These are phyloP conservation scores for Mentha longifolia DNA, from an alignment of 257 asterid species.

Conservation along the genomic window DNA sequence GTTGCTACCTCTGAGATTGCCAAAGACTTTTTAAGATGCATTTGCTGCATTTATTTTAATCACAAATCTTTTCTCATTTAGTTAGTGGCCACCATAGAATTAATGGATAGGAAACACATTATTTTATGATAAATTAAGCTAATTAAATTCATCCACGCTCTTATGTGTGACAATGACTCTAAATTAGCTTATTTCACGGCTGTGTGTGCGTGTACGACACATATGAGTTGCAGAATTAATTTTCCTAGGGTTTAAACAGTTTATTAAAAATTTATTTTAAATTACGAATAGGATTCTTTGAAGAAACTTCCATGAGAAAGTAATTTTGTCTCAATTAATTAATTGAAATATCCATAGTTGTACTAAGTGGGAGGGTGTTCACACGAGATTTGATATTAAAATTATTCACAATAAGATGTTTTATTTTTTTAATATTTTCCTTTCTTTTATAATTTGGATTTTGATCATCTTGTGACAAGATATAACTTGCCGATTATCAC, in stretches of 20 bases:
- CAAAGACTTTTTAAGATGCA: constrained; percentile 31
- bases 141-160: constrained; percentile 34
- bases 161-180: constrained; percentile 36
- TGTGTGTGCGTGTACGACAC: constrained; percentile 32
- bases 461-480: not conserved
- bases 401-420: too few species aligned
- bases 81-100: constrained; percentile 44
- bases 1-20: constrained; percentile 61
- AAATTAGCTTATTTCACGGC: constrained; percentile 16
- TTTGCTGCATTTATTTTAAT: constrained; percentile 28
- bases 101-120: constrained; percentile 12
- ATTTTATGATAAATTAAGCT: not conserved
- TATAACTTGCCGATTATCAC: too few species aligned
- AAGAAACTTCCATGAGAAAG: constrained; percentile 5
- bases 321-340: not conserved
- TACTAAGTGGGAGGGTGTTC: not conserved
- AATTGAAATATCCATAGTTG: not conserved
- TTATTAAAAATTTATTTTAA: not conserved
- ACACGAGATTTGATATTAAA: too few species aligned
- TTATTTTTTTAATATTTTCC: not conserved
- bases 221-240: not conserved
- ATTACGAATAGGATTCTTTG: not conserved
- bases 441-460: not conserved
- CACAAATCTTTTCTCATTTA: not conserved
- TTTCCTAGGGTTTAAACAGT: not conserved